Base-by-base conservation (phyloP, 2,329 filamentous ascomycete species). In the Ophioceras dolichostomum region DNA sequence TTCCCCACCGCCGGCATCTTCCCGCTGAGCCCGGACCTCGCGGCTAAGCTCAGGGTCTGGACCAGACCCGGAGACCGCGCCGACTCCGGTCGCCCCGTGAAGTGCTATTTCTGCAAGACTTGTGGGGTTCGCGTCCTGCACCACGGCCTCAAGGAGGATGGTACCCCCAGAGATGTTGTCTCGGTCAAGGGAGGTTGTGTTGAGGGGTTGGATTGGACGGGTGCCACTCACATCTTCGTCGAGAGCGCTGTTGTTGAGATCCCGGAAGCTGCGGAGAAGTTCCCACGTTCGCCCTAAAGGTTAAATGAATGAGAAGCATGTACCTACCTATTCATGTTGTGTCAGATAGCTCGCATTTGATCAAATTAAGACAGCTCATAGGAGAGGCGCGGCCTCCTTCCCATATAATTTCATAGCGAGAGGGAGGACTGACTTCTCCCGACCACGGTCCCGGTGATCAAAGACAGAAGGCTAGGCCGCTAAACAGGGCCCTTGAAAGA, bases 51-150 rank as follows among this genome's bases (percentile, higher is more conserved):
- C 17, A 21, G 18, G 10, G 36, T 45, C 13, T 46, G 41, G 24
- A 24, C 33, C 6, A 38, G 41, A 0, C 43, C 43, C 4, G 41
- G 36, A 10, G 21, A 21, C 14, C 38, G 37, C n/a, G 30, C 33
- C 16, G 34, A 32, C 32, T 32, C 24, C 3, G 41, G 43, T 10
- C 39, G 41, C 14, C 36, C 40, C 32, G 41, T 42, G 43, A 36
- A 40, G 10, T 46, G 44, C 38, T 55, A 52, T 36, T 55, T 57
- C 14, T 56, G 53, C 42, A 48, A 45, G 21, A 26, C 14, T 10
- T 57, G 53, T 46, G 67, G 67, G 9, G 58, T 57, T n/a, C 59
- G 67, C 10, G 37, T 70, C n/a, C 47, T 69, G 19, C 67, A 71
- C 42, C 59, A 62, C 32, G 50, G 56, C 29, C 48, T 58, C 17